phyloP scores from a whole-genome alignment of 106 monocot genomes.

The Xerophyta viscosa region DNA sequence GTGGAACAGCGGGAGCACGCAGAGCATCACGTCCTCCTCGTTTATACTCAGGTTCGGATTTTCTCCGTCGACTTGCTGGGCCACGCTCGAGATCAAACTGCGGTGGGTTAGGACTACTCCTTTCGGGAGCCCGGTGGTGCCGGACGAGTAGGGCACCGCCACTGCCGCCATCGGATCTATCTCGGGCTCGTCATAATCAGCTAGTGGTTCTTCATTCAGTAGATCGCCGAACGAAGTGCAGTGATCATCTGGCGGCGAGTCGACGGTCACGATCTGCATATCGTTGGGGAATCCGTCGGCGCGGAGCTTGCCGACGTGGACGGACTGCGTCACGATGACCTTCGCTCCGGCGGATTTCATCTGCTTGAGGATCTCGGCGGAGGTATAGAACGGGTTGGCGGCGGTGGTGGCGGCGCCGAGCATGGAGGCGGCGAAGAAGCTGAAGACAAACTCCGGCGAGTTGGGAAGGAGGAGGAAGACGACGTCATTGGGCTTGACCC shows the following conservation, averaged over 20 bases:
- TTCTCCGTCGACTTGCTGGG: slow-evolving; percentile 93
- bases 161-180: slow-evolving; percentile 51
- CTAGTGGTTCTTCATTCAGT: too few species aligned
- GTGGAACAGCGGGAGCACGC: slow-evolving; percentile 92
- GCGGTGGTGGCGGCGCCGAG: slow-evolving; percentile 64
- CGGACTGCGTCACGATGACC: slow-evolving; percentile 53
- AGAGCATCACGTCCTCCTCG: slow-evolving; percentile 65
- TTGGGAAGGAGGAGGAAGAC: slow-evolving; percentile 81
- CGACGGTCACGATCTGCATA: slow-evolving; percentile 35
- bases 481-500: slow-evolving; percentile 46
- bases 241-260: slow-evolving; percentile 30
- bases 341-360: slow-evolving; percentile 32
- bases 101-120: slow-evolving; percentile 78
- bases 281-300: slow-evolving; percentile 10
- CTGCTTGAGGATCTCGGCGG: slow-evolving; percentile 73
- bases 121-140: slow-evolving; percentile 87
- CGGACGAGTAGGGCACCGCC: slow-evolving; percentile 86
- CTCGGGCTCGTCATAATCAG: too few species aligned
- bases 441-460: slow-evolving; percentile 60
- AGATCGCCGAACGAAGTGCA: slow-evolving; percentile 40
- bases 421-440: slow-evolving; percentile 67
- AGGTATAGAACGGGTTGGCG: slow-evolving; percentile 83
- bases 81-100: slow-evolving; percentile 50
- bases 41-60: slow-evolving; percentile 73
- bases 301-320: slow-evolving; percentile 59